Percentiles rank a stretch among this genome's conserved stretches.
Evolutionary conservation across 768 basidiomycete genomes (phyloP).

Genomic region (Harrya chromipes): DNA sequence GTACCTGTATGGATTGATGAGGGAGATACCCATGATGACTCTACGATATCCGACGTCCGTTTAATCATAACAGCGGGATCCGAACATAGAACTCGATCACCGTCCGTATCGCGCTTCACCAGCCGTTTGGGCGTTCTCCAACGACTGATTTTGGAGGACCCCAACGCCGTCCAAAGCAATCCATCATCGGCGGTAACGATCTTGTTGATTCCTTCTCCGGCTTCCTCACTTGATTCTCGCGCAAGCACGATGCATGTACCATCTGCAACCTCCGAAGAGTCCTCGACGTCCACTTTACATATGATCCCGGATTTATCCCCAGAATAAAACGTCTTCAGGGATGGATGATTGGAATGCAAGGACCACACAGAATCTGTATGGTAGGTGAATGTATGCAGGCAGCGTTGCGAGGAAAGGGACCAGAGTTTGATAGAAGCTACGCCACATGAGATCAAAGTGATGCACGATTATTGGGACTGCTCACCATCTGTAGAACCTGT

Average conservation of each 20-base stretch:
- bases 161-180: conserved; percentile 87
- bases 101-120: conserved; percentile 19
- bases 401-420: conserved; percentile 86
- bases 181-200: conserved; percentile 81
- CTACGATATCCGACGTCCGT: conserved; percentile 12
- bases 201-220: conserved; percentile 71
- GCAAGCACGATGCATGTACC: conserved; percentile 88
- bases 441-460: conserved; percentile 13
- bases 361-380: conserved; percentile 97
- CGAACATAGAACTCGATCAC: conserved; percentile 10
- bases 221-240: conserved; percentile 50
- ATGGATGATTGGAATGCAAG: conserved; percentile 81
- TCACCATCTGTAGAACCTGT: conserved; percentile 78
- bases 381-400: conserved; percentile 93
- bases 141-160: conserved; percentile 73
- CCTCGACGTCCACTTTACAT: conserved; percentile 88
- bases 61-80: conserved; percentile 14
- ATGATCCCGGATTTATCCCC: conserved; percentile 91
- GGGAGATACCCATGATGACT: conserved; percentile 15
- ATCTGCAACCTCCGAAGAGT: conserved; percentile 74
- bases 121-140: conserved; percentile 66
- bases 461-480: conserved; percentile 5
- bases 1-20: conserved; percentile 21
- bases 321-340: conserved; percentile 88
- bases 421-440: conserved; percentile 85